Base-by-base conservation (phyloP, 2,329 filamentous ascomycete genomes). In the Clonostachys rosea region DNA sequence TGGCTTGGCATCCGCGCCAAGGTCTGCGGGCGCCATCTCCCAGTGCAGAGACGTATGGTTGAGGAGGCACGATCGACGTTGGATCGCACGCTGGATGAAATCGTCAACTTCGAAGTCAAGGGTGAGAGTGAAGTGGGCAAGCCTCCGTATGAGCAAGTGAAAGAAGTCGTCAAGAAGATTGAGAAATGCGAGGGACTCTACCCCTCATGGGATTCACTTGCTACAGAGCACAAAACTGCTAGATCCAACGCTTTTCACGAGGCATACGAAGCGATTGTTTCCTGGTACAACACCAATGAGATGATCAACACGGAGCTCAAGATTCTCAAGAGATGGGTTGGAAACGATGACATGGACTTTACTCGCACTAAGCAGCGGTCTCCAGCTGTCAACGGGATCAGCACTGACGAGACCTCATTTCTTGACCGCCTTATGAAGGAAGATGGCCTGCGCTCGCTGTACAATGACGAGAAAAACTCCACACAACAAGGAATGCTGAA, bases 271-370 rank as follows among this genome's bases (percentile, higher is more conserved):
- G 87, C 92, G 43, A 86, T 99, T 54, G 83, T 96, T 51, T 86
- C 92, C 4, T 99, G 94, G 94, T 87, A 96, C 74, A 99, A 97
- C 67, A 96, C 91, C 45, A 96, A 91, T 34, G 85, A 92, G 61
- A 83, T 96, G 61, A 97, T 99, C 75, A 96, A 95, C 64, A 96
- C 89, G 3, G 89, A 99, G 65, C 79, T 99, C 49, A 84, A 84
- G 13, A 91, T 97, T 53, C 68, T 99, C 52, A 91, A 94, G 65
- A 91, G 87, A 52, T 99, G 94, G 94, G 94, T 99, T 24, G 94
- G 94, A 47, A 99, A 99, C 60, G 84, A 91, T 36, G 91, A 96
- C 60, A 79, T 99, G 37, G 91, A 97, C 66, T 99, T 97, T 62
- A 83, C 83, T 44, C 87, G 87, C 60, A 79, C 84, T 18, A 86